Evolutionary conservation across 228 moss, liverwort and hornwort genomes (phyloP), one percentile per base, ranked within the genome.

Genomic region (Sphagnum fallax): DNA sequence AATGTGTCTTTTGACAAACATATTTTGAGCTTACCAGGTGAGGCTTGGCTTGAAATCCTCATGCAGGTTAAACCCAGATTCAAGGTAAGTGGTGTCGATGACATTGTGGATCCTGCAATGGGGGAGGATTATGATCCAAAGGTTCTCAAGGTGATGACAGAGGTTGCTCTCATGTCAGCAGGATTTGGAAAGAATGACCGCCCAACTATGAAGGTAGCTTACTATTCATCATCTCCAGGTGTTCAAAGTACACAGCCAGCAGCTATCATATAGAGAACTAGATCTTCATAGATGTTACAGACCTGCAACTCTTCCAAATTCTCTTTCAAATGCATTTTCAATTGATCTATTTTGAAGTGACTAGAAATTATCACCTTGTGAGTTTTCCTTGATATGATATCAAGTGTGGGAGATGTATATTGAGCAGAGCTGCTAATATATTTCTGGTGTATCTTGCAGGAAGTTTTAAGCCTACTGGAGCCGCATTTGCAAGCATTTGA

Each of bases 191-290:
- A 84, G 62, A 78, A 78, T 5, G 83, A 87, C 47, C 70, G 87
- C 61, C 87, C 87, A 18, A 62, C 81, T 12, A 87, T 87, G 87
- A 87, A 87, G 87, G 87, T 84, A 73, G 6, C 10, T 49, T 32
- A 32, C 32, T 32, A 32, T 32, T 32, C 32, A 32, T 32, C 32
- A 32, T 32, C 32, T 32, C 32, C 32, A 32, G 32, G 32, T 2
- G 32, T 32, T 32, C 32, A 32, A 32, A 32, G 32, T 32, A 32
- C 32, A 32, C 32, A 32, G 32, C 32, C 70, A 53, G 6, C 16
- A 49, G 13, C 10, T 57, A 8, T 57, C 2, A 13, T 57, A 8
- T 8, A 57, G 13, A 13, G 13, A 13, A 57, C 13, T 57, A 8
- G 4, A 13, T 8, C 55, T 32, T 13, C 8, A 57, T 57, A 57